These are phyloP conservation scores for Wickerhamiella parazyma DNA, from an alignment of 805 yeast genomes.

Conservation along the genomic window DNA sequence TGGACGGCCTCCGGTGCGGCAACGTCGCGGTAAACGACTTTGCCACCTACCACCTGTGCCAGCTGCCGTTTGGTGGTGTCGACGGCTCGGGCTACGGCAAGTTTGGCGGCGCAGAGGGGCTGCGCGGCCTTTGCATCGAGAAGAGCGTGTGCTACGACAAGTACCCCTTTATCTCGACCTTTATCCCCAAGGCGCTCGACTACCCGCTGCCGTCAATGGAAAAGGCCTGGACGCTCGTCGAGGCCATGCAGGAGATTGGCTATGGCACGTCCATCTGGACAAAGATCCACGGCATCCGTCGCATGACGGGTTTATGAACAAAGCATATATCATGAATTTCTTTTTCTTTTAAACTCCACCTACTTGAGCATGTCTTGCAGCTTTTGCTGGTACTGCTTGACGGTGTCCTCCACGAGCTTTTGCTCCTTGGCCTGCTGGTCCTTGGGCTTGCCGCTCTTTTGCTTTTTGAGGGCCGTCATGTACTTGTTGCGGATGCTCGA, in stretches of 20 bases:
- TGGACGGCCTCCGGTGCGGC: constrained; percentile 58
- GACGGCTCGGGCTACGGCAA: constrained; percentile 93
- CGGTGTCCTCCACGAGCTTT: constrained; percentile 53
- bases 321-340: not conserved
- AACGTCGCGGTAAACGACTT: constrained; percentile 96
- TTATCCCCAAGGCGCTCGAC: constrained; percentile 82
- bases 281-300: constrained; percentile 40
- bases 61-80: constrained; percentile 92
- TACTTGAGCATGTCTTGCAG: constrained; percentile 35
- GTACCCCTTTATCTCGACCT: constrained; percentile 53
- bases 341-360: too few relatives aligned
- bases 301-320: constrained; percentile 26
- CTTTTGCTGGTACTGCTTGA: constrained; percentile 48
- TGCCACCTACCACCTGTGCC: constrained; percentile 92
- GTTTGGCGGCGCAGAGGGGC: constrained; percentile 96
- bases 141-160: constrained; percentile 81
- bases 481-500: constrained; percentile 45
- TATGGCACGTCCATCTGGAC: constrained; percentile 59
- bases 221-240: constrained; percentile 81
- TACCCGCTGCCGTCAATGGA: constrained; percentile 75
- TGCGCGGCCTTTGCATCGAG: constrained; percentile 74
- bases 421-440: constrained; percentile 33
- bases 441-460: constrained; percentile 36
- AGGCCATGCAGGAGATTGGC: constrained; percentile 69
- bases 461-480: constrained; percentile 40